These are phyloP conservation scores for Abrus precatorius DNA, from an alignment of 306 rosid species.

Conservation along the genomic window DNA sequence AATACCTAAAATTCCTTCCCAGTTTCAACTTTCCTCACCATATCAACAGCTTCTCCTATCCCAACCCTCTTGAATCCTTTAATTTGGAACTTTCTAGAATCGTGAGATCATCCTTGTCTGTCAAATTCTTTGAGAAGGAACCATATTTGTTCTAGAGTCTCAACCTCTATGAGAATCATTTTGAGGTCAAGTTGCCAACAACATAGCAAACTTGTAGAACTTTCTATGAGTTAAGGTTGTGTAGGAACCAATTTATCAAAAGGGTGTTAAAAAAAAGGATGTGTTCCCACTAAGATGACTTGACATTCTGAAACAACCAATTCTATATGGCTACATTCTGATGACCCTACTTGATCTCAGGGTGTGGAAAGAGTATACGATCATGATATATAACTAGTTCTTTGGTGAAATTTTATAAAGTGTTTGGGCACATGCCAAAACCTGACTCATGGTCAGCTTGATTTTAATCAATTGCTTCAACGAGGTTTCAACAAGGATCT, in stretches of 20 bases:
- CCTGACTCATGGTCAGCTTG: too few relatives aligned
- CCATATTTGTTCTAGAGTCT: neutral
- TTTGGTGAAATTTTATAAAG: neutral
- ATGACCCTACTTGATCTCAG: neutral
- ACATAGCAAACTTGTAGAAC: constrained; percentile 1
- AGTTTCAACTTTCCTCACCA: neutral
- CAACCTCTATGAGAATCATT: neutral
- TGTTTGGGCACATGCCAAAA: too few relatives aligned
- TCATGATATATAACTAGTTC: neutral
- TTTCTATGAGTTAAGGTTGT: neutral
- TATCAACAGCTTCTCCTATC: neutral
- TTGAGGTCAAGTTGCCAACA: neutral
- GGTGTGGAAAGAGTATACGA: neutral
- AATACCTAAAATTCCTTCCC: neutral
- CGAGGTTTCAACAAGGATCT: too few relatives aligned
- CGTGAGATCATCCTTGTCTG: neutral
- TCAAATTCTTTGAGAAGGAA: neutral
- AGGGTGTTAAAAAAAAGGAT: neutral
- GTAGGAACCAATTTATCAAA: neutral
- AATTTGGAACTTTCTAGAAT: neutral
- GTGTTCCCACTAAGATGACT: neutral
- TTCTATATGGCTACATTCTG: neutral
- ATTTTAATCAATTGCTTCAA: too few relatives aligned
- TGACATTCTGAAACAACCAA: neutral
- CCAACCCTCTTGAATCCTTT: neutral